Conservation (phyloP, 1,139 yeast species). For the Taphrina sp. region DNA sequence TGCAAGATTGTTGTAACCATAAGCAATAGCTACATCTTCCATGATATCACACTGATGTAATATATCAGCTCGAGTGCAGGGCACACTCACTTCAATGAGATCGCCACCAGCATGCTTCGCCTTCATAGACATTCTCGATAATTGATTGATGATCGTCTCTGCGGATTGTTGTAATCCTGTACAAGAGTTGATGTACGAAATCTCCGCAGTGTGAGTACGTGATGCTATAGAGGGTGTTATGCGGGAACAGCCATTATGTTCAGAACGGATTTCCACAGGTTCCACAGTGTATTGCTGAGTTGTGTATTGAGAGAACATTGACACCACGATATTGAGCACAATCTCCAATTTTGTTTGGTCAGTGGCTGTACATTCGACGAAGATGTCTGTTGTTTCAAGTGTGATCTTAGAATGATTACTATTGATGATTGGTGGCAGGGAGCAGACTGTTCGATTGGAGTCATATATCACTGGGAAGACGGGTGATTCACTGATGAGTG, state of each 20-base stretch:
- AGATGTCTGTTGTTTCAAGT: constrained; percentile 77
- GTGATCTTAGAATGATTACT: constrained; percentile 87
- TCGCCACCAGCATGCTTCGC: constrained; percentile 58
- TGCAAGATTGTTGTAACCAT: constrained; percentile 85
- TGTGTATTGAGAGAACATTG: constrained; percentile 92
- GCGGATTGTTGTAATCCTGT: constrained; percentile 73
- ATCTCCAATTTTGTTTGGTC: constrained; percentile 90
- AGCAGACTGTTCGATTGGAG: constrained; percentile 71
- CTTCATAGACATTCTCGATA: constrained; percentile 75
- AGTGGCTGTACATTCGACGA: constrained; percentile 92
- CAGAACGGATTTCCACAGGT: constrained; percentile 80
- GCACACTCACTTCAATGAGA: constrained; percentile 67
- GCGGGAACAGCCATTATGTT: constrained; percentile 77
- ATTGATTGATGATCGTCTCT: constrained; percentile 64
- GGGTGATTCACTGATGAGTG: constrained; percentile 82
- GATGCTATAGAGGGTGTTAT: constrained; percentile 70
- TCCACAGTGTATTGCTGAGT: constrained; percentile 66
- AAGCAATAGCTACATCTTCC: constrained; percentile 98
- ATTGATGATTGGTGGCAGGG: constrained; percentile 96
- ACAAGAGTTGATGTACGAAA: constrained; percentile 84
- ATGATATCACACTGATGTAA: constrained; percentile 97
- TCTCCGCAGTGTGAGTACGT: constrained; percentile 71
- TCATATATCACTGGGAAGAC: constrained; percentile 90
- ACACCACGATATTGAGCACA: constrained; percentile 85
- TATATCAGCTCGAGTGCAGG: constrained; percentile 92